A percentile compares a stretch with the other conserved stretches of the same genome.
Conservation (phyloP, 2,329 filamentous ascomycete species). For the Aspergillus pseudoterreus region DNA sequence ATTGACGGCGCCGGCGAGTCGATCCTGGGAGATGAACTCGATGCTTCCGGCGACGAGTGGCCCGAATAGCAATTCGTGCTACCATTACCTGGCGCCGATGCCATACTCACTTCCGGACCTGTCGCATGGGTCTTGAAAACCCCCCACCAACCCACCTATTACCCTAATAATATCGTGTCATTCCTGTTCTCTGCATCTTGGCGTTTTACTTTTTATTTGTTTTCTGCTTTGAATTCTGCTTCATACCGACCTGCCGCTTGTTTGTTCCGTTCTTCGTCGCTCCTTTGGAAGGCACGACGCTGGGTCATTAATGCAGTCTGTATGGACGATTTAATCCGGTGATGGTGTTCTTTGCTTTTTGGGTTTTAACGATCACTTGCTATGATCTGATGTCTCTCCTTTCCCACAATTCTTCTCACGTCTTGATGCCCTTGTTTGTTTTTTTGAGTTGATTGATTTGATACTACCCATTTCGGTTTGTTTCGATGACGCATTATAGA, state of each 20-base stretch:
- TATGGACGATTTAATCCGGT: conserved; percentile 20
- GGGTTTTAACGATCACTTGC: conserved; percentile 15
- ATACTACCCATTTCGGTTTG: background rate
- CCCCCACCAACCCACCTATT: conserved; percentile 4
- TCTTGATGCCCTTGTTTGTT: conserved; percentile 27
- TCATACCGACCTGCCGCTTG: background rate
- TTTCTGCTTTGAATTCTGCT: background rate
- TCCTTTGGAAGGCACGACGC: conserved; percentile 25
- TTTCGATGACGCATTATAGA: conserved; percentile 27
- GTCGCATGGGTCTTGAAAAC: conserved; percentile 18
- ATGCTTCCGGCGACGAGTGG: conserved; percentile 27
- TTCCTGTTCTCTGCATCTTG: conserved; percentile 14
- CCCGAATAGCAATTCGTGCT: conserved; percentile 23
- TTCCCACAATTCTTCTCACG: conserved; percentile 21
- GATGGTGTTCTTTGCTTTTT: conserved; percentile 7
- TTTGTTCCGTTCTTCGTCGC: conserved; percentile 23
- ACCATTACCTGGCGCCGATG: conserved; percentile 31
- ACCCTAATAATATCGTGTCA: conserved; percentile 3
- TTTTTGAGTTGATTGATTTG: conserved; percentile 13
- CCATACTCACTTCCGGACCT: conserved; percentile 31
- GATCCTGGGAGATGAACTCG: conserved; percentile 37
- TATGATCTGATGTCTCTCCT: conserved; percentile 35
- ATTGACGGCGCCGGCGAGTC: conserved; percentile 29
- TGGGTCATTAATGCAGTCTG: conserved; percentile 21
- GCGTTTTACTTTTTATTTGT: conserved; percentile 10